These are phyloP conservation scores for Psilocybe cyanescens DNA, from an alignment of 768 basidiomycete genomes.

Conservation along the genomic window DNA sequence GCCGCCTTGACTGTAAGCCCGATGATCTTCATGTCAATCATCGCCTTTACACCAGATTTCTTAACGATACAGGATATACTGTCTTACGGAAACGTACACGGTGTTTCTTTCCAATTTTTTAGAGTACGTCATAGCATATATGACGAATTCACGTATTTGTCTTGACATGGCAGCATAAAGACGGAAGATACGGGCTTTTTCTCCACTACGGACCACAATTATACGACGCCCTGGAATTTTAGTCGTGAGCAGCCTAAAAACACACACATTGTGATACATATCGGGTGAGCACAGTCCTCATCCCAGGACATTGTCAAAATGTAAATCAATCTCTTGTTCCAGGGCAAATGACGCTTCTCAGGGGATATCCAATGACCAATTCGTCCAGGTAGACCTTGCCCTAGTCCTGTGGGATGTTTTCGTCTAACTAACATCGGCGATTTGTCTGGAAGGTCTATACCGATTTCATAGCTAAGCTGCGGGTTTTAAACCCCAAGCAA, in stretches of 20 bases:
- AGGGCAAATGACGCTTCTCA: constrained; percentile 63
- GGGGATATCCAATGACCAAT: constrained; percentile 45
- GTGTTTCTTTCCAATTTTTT: constrained; percentile 55
- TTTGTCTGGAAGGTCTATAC: constrained; percentile 44
- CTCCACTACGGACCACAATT: constrained; percentile 60
- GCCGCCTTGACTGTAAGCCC: constrained; percentile 46
- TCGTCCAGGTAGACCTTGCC: constrained; percentile 39
- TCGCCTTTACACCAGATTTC: neutral
- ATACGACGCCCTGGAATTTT: constrained; percentile 64
- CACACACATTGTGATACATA: constrained; percentile 60
- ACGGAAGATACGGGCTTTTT: constrained; percentile 62
- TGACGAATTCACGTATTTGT: no score
- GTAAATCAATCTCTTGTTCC: neutral
- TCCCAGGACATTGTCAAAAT: neutral
- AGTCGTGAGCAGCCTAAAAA: constrained; percentile 45
- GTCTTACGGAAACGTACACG: constrained; percentile 58
- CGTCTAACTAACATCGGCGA: neutral
- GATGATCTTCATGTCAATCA: neutral
- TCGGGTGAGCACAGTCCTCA: constrained; percentile 39
- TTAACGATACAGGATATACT: constrained; percentile 42
- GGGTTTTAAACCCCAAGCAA: constrained; percentile 44
- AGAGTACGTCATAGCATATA: constrained; percentile 26
- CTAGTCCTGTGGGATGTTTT: neutral
- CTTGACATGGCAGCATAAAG: constrained; percentile 24
- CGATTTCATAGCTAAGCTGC: constrained; percentile 46